Conservation (phyloP, 2,329 filamentous ascomycete species). For the Apiospora sp. region DNA sequence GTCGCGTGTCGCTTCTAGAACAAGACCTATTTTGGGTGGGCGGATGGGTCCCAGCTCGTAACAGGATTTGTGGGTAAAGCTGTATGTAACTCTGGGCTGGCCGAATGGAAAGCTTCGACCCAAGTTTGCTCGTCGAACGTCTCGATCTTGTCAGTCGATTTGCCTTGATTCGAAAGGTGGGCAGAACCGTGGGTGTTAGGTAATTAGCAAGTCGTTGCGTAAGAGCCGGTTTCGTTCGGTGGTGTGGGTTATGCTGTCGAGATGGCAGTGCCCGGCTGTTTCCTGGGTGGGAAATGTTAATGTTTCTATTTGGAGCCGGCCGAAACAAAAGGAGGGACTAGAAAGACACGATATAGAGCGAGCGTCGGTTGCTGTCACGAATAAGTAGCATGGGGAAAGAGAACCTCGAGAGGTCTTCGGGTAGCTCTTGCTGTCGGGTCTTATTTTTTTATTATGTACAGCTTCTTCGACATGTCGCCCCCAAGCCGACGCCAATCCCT, state of each 20-base stretch:
- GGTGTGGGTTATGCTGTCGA: background rate
- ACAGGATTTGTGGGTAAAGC: constrained; percentile 72
- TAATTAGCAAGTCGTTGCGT: background rate
- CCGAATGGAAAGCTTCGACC: background rate
- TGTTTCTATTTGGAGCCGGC: constrained; percentile 1
- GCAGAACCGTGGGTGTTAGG: background rate
- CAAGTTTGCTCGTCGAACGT: background rate
- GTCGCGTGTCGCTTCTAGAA: constrained; percentile 4
- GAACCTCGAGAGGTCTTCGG: background rate
- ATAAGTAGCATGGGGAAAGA: background rate
- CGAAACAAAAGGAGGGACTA: constrained; percentile 8
- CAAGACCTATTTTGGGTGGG: background rate
- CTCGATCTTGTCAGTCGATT: constrained; percentile 2
- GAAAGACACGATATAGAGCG: background rate
- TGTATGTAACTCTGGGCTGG: background rate
- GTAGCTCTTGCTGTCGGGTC: background rate
- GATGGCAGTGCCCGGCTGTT: background rate
- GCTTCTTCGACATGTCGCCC: background rate
- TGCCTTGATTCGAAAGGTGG: background rate
- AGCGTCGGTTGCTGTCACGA: background rate
- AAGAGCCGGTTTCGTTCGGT: background rate
- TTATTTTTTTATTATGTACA: background rate
- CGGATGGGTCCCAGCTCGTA: constrained; percentile 49
- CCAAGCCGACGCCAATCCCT: background rate
- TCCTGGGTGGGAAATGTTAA: background rate